Evolutionary conservation across 177 flowering plant genomes (phyloP), one percentile per base, ranked within the genome.

Genomic region (Vitis hybrid): DNA sequence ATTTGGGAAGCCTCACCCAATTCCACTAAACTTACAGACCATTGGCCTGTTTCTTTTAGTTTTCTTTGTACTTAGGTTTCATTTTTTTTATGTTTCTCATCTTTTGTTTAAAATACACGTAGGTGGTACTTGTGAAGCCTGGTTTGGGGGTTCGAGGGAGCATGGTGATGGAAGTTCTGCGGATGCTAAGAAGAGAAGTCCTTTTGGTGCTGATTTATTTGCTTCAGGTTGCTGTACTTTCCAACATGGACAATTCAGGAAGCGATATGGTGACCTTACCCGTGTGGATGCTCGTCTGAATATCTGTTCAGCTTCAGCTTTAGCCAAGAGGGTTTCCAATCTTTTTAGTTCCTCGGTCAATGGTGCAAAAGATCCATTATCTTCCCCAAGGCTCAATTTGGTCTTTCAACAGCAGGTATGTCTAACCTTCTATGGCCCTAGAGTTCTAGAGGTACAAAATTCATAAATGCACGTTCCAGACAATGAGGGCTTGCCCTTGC

Each of bases 331-430:
- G n/a, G n/a, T n/a, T n/a, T n/a, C n/a, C n/a, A n/a, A n/a, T n/a
- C n/a, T n/a, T n/a, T n/a, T n/a, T n/a, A n/a, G n/a, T n/a, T n/a
- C 86, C 58, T 74, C 77, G 4, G 75, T 58, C 63, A 62, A 60
- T 65, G 63, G 65, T 11, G 72, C 68, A 30, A 81, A 58, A 49
- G 72, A 83, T 69, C 73, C 78, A 56, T 76, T 78, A 19, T 82
- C 92, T 67, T 82, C 88, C n/a, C 95, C 97, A n/a, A 85, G 80
- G 74, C 87, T 92, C 18, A 89, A 80, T 73, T 50, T 92, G 60
- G 83, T 88, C 65, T 78, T 92, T 63, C 97, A 92, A 71, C 98
- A 94, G 75, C 98, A 94, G 97, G 98, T 94, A 57, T 26, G 14
- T 49, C 26, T 30, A 8, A 14, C 52, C 34, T 12, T 15, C 15